A percentile compares a stretch with the other conserved stretches of the same genome.
Evolutionary conservation across 2,329 filamentous ascomycete genomes (phyloP).

Genomic region (Trichoderma semiorbis): DNA sequence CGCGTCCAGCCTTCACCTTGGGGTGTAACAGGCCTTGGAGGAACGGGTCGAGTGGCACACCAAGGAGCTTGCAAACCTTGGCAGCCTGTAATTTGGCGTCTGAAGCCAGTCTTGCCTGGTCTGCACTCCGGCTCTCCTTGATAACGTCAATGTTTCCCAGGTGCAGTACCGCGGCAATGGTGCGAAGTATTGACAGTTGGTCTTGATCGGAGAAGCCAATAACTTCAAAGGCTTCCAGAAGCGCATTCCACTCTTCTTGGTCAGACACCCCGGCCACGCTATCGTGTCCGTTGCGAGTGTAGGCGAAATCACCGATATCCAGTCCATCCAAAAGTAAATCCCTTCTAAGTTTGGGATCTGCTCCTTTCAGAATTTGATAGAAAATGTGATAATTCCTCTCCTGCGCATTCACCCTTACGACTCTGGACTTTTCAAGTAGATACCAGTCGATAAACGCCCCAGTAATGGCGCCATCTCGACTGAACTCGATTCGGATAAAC

Average conservation of each 20-base stretch:
- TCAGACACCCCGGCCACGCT: slow-evolving; percentile 89
- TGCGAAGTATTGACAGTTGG: slow-evolving; percentile 77
- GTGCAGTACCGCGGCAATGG: slow-evolving; percentile 87
- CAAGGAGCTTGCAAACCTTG: slow-evolving; percentile 78
- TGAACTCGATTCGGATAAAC: slow-evolving; percentile 97
- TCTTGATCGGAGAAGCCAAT: slow-evolving; percentile 92
- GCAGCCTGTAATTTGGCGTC: slow-evolving; percentile 73
- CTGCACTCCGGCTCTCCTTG: slow-evolving; percentile 85
- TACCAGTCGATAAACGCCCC: slow-evolving; percentile 99
- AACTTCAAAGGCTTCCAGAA: slow-evolving; percentile 89
- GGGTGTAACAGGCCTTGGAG: slow-evolving; percentile 86
- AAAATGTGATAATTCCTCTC: slow-evolving; percentile 98
- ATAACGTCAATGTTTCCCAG: slow-evolving; percentile 86
- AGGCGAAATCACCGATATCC: slow-evolving; percentile 82
- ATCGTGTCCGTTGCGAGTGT: slow-evolving; percentile 88
- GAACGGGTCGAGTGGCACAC: slow-evolving; percentile 80
- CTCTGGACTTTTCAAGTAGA: slow-evolving; percentile 93
- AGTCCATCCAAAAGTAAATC: slow-evolving; percentile 73
- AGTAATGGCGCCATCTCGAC: slow-evolving; percentile 79
- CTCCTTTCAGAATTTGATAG: slow-evolving; percentile 89
- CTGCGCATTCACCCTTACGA: slow-evolving; percentile 80
- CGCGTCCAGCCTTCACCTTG: slow-evolving; percentile 88
- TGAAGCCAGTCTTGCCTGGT: slow-evolving; percentile 79
- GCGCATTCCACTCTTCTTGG: slow-evolving; percentile 78
- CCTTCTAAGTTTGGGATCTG: slow-evolving; percentile 67